Evolutionary conservation across 2,329 filamentous ascomycete species (phyloP).

Genomic region (Erysiphe pulchra): DNA sequence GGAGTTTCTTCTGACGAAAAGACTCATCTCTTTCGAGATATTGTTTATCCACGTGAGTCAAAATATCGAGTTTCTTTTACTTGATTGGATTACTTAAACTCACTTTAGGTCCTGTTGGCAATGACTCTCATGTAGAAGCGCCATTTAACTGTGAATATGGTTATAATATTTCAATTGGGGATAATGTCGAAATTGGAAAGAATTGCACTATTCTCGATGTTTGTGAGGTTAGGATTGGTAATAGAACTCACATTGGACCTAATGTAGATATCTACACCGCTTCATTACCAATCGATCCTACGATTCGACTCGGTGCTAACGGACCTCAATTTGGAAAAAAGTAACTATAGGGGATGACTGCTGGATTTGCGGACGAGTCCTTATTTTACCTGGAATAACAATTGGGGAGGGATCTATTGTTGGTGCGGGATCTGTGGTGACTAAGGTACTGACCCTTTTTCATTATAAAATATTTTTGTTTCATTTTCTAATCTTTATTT

Average conservation of each 20-base stretch:
- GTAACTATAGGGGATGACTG: slow-evolving; percentile 55
- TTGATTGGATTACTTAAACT: too few relatives aligned
- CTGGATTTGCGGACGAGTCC: slow-evolving; percentile 35
- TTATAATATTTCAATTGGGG: slow-evolving; percentile 75
- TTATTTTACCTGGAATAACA: slow-evolving; percentile 28
- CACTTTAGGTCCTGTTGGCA: slow-evolving; percentile 34
- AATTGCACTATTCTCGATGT: slow-evolving; percentile 74
- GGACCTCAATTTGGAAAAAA: slow-evolving; percentile 40
- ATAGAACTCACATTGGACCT: slow-evolving; percentile 51
- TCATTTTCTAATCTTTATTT: background rate
- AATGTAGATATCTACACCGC: slow-evolving; percentile 71
- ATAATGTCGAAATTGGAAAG: slow-evolving; percentile 59
- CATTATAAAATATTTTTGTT: background rate
- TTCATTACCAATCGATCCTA: slow-evolving; percentile 45
- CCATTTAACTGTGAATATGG: slow-evolving; percentile 89
- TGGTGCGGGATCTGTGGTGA: slow-evolving; percentile 27
- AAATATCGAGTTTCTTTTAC: too few relatives aligned
- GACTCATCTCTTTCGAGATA: slow-evolving; percentile 42
- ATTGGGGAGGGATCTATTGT: slow-evolving; percentile 27
- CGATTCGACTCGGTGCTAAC: slow-evolving; percentile 45
- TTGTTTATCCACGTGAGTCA: slow-evolving; percentile 34
- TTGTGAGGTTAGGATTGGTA: slow-evolving; percentile 58
- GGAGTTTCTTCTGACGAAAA: slow-evolving; percentile 45
- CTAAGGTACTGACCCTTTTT: slow-evolving; percentile 16
- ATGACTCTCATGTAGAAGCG: slow-evolving; percentile 53